Evolutionary conservation across 164 flowering plant genomes (phyloP), one percentile per base, ranked within the genome.

Genomic region (Liquidambar formosana): DNA sequence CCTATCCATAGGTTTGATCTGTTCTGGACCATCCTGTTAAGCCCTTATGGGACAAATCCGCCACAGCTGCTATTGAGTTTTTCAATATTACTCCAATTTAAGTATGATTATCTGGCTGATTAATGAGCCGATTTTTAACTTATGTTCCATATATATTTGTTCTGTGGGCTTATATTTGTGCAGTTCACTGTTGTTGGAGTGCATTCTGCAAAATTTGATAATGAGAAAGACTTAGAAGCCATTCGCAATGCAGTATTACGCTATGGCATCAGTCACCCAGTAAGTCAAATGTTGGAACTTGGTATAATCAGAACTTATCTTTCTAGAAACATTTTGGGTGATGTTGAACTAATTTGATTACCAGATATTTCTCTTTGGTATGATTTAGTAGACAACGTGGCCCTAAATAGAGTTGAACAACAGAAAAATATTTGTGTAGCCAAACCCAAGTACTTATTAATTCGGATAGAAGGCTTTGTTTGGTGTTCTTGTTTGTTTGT

Each of bases 141-240:
- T 59, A 59, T 27, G 52, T 21, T 48, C 27, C 18, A 48, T 16
- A 45, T 25, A 16, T 59, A 13, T 19, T 41, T 57, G 51, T 54
- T 53, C 59, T n/a, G 11, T 43, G 43, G 49, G 21, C 25, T 22
- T 47, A 18, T 72, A 13, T 64, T 57, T 73, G 10, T 75, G 77
- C 89, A 95, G 99, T 89, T 95, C 69, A 78, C 82, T 54, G 97
- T 95, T 70, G 84, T 95, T 67, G 99, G 99, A 59, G 99, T 95
- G 48, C 99, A 95, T 77, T 95, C 99, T 62, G 99, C 99, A 26
- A 95, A 95, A 75, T 95, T 95, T 75, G 97, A 95, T 65, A 95
- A 92, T 73, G 97, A 95, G 83, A 95, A 89, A 78, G 97, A 95
- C 82, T 80, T 87, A 47, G 96, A 89, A 76, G 99, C 99, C 57